These are phyloP conservation scores for Termitomyces sp. DNA, from an alignment of 768 basidiomycete species.

Conservation along the genomic window DNA sequence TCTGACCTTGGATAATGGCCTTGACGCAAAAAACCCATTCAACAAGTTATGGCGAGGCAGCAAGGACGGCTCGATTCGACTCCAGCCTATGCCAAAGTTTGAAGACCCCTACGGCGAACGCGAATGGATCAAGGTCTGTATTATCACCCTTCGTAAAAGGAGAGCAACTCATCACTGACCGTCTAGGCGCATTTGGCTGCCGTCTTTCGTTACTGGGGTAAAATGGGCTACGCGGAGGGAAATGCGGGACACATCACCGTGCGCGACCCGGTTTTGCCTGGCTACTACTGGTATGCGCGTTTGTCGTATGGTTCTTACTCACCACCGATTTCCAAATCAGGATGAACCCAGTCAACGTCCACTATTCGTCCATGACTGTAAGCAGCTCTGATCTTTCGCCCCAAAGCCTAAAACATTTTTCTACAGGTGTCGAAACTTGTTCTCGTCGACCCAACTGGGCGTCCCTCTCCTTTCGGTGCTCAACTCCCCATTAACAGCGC, in stretches of 20 bases:
- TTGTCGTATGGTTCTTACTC: not conserved
- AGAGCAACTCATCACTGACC: not conserved
- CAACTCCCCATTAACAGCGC: constrained; percentile 24
- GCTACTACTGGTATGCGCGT: constrained; percentile 19
- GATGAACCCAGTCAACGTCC: constrained; percentile 24
- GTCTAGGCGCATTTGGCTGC: constrained; percentile 21
- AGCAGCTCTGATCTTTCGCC: not conserved
- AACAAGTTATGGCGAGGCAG: constrained; percentile 17
- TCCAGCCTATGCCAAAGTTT: constrained; percentile 19
- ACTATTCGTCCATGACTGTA: constrained; percentile 23
- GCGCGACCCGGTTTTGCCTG: constrained; percentile 26
- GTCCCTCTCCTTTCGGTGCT: constrained; percentile 21
- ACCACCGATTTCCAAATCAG: constrained; percentile 1
- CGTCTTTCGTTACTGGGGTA: constrained; percentile 25
- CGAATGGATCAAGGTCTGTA: constrained; percentile 22
- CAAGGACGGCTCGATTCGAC: constrained; percentile 16
- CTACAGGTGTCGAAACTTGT: constrained; percentile 22
- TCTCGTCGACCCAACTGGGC: constrained; percentile 20
- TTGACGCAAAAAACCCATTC: constrained; percentile 10
- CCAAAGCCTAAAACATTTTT: not conserved
- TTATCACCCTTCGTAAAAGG: not conserved
- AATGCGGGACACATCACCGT: constrained; percentile 49
- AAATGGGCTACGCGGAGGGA: constrained; percentile 42
- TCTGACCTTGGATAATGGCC: not conserved
- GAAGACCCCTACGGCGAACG: constrained; percentile 20